Percentiles rank a stretch among this genome's conserved stretches.
Conservation (phyloP, 805 yeast genomes). For the Kluyveromyces aestuarii region DNA sequence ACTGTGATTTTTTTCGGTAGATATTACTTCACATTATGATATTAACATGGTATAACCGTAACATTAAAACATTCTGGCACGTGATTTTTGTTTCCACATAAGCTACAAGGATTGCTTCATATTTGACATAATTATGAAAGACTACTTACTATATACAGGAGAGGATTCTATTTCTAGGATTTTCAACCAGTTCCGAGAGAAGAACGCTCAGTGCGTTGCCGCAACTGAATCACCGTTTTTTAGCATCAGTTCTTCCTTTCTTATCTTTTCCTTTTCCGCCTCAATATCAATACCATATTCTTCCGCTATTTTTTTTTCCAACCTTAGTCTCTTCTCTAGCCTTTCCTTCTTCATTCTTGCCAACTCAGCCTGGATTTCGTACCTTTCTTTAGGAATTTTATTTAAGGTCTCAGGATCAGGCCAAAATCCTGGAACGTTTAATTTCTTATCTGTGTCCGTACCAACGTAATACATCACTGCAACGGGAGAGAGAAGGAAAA, state of each 20-base stretch:
- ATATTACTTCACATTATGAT: neutral
- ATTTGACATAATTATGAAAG: no score
- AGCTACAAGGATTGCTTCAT: no score
- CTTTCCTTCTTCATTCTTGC: conserved; percentile 79
- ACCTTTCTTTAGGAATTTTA: conserved; percentile 86
- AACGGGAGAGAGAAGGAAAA: conserved; percentile 79
- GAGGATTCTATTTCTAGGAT: no score
- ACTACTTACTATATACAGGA: no score
- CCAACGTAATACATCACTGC: conserved; percentile 92
- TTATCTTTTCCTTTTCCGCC: conserved; percentile 33
- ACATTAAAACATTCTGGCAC: no score
- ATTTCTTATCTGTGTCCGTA: conserved; percentile 77
- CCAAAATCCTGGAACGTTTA: conserved; percentile 92
- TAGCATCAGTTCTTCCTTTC: conserved; percentile 11
- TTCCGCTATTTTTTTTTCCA: conserved; percentile 62
- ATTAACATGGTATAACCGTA: no score
- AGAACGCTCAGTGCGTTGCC: neutral
- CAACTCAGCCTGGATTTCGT: conserved; percentile 83
- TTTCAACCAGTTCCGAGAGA: neutral
- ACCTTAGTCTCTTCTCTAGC: conserved; percentile 57
- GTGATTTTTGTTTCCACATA: no score
- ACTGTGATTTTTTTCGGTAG: neutral
- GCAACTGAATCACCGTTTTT: neutral
- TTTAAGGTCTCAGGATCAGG: conserved; percentile 91
- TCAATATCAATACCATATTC: conserved; percentile 54